Conservation (phyloP, 371 early-diverging fungal species). For the Syncephalastrum monosporum region DNA sequence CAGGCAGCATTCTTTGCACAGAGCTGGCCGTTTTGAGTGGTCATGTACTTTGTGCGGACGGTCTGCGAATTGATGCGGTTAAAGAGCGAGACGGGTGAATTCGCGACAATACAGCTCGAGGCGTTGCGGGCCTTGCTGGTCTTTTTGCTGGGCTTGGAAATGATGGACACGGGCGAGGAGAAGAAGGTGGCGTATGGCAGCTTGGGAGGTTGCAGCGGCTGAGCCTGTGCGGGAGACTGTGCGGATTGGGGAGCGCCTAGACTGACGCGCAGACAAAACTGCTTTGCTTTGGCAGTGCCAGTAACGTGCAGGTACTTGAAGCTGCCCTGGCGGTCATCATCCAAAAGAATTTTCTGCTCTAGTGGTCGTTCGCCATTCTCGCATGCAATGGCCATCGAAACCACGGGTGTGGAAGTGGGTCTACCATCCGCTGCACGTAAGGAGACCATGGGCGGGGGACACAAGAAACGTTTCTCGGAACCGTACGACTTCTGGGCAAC, state of each 20-base stretch:
- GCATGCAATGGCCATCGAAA: slow-evolving; percentile 65
- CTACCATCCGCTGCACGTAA: slow-evolving; percentile 43
- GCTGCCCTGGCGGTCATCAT: slow-evolving; percentile 53
- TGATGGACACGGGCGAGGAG: slow-evolving; percentile 73
- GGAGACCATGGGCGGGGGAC: slow-evolving; percentile 78
- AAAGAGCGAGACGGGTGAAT: slow-evolving; percentile 68
- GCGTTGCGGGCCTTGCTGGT: slow-evolving; percentile 76
- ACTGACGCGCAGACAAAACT: slow-evolving; percentile 67
- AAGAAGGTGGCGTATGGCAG: slow-evolving; percentile 56
- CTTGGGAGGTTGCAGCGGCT: not conserved
- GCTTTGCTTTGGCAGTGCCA: slow-evolving; percentile 76
- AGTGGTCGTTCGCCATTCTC: slow-evolving; percentile 49
- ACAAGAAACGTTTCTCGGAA: slow-evolving; percentile 82
- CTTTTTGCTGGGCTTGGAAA: slow-evolving; percentile 88
- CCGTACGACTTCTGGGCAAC: slow-evolving; percentile 89
- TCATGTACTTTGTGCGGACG: slow-evolving; percentile 80
- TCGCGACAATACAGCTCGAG: slow-evolving; percentile 69
- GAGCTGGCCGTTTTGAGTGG: slow-evolving; percentile 53
- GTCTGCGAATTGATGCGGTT: slow-evolving; percentile 87
- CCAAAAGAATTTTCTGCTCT: slow-evolving; percentile 54
- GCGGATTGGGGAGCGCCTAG: slow-evolving; percentile 15
- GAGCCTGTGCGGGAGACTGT: slow-evolving; percentile 7
- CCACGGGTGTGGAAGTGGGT: slow-evolving; percentile 24
- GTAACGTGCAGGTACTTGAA: slow-evolving; percentile 75
- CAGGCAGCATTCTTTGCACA: slow-evolving; percentile 76